Conservation (phyloP, 371 early-diverging fungal species). For the Parasitella parasitica region DNA sequence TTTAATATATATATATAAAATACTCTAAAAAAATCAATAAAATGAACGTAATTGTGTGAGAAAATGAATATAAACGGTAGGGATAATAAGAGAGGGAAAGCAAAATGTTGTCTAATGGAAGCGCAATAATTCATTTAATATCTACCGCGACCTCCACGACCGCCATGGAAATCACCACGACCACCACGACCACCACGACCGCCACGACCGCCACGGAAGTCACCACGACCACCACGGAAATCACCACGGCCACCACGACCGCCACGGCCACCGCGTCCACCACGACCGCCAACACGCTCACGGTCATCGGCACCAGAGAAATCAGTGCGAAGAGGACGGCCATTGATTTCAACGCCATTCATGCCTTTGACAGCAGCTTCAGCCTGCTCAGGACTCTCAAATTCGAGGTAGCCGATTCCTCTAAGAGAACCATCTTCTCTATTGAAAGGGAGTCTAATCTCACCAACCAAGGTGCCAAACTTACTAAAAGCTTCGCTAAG, state of each 20-base stretch:
- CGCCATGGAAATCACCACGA: conserved; percentile 47
- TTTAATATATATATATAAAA: background rate
- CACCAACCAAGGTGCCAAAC: conserved; percentile 77
- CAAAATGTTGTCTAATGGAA: background rate
- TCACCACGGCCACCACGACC: conserved; percentile 26
- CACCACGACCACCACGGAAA: conserved; percentile 8
- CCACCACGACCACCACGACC: conserved; percentile 32
- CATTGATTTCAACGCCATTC: conserved; percentile 67
- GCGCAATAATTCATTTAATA: background rate
- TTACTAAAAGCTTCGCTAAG: conserved; percentile 79
- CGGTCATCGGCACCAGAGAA: conserved; percentile 54
- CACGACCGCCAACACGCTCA: conserved; percentile 16
- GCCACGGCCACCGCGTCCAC: conserved; percentile 16
- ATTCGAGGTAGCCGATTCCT: conserved; percentile 80
- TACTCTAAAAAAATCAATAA: background rate
- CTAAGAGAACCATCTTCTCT: conserved; percentile 60
- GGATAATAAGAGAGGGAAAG: background rate
- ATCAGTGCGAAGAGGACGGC: conserved; percentile 69
- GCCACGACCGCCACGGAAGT: conserved; percentile 14
- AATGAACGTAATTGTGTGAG: background rate
- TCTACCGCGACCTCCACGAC: conserved; percentile 43
- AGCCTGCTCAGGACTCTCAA: conserved; percentile 60
- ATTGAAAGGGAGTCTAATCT: conserved; percentile 66
- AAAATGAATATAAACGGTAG: background rate
- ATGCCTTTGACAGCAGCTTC: conserved; percentile 63